Conservation (phyloP, 2,329 filamentous ascomycete genomes). For the Cladophialophora yegresii region DNA sequence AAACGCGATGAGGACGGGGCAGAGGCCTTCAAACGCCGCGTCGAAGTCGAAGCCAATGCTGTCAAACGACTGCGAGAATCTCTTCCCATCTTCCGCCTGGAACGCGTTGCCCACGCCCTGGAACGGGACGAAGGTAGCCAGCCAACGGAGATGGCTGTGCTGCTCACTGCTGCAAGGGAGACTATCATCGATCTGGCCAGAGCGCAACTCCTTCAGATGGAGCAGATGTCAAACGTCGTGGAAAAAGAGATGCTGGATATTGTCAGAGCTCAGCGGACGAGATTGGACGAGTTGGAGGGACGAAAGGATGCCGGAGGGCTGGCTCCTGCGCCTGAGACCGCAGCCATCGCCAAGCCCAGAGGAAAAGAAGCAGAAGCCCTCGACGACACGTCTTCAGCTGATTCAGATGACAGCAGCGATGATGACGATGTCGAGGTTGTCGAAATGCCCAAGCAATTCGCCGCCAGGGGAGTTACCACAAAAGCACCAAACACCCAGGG, state of each 20-base stretch:
- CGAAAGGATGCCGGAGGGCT: background rate
- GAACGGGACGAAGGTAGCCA: conserved; percentile 15
- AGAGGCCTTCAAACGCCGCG: conserved; percentile 7
- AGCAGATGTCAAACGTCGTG: conserved; percentile 12
- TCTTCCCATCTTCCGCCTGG: conserved; percentile 19
- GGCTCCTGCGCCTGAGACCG: background rate
- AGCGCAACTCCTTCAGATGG: conserved; percentile 22
- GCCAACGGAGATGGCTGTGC: conserved; percentile 24
- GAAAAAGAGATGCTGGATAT: conserved; percentile 26
- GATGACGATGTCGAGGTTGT: background rate
- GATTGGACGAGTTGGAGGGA: conserved; percentile 11
- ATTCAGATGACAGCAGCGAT: background rate
- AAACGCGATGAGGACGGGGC: conserved; percentile 18
- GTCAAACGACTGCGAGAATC: conserved; percentile 26
- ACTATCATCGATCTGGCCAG: conserved; percentile 29
- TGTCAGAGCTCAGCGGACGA: conserved; percentile 23
- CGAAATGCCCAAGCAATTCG: background rate
- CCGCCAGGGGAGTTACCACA: background rate
- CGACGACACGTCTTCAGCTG: background rate
- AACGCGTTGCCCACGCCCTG: conserved; percentile 16
- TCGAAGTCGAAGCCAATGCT: conserved; percentile 25
- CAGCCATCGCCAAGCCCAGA: background rate
- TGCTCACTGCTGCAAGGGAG: conserved; percentile 22
- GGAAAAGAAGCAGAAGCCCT: background rate
- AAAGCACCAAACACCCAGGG: background rate